phyloP scores from a whole-genome alignment of 331 rosid genomes.

The Prunus yedoensis region DNA sequence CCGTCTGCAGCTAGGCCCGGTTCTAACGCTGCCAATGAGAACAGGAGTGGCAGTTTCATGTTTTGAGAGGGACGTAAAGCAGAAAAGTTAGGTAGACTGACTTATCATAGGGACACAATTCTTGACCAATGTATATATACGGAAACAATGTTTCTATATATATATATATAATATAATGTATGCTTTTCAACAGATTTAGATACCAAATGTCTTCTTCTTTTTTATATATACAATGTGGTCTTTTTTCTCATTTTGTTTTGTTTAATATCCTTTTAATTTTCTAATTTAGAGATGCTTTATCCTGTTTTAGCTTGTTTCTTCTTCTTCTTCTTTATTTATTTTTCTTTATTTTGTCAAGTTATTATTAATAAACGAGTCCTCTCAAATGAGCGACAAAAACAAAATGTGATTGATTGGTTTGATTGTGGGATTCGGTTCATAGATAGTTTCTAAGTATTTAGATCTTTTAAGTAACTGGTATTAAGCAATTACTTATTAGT shows the following conservation, averaged over 20 bases:
- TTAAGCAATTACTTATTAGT: too few species aligned
- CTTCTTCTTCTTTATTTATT: too few species aligned
- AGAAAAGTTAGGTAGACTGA: conserved; percentile 55
- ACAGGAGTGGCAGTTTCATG: conserved; percentile 42
- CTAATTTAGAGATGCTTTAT: neutral
- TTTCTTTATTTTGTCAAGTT: neutral
- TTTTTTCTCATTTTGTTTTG: neutral
- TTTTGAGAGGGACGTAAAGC: conserved; percentile 56
- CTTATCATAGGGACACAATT: conserved; percentile 47
- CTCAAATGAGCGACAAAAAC: too few species aligned
- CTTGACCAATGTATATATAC: conserved; percentile 50
- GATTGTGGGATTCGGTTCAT: neutral
- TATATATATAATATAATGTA: neutral
- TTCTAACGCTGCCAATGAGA: conserved; percentile 31
- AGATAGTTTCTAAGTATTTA: neutral
- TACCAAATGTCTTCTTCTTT: neutral
- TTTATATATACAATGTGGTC: neutral
- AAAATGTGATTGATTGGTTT: neutral
- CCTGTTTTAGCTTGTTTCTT: neutral
- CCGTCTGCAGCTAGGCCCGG: conserved; percentile 8
- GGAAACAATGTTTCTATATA: neutral
- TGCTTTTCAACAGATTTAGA: neutral
- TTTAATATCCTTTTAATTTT: neutral
- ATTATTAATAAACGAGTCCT: too few species aligned
- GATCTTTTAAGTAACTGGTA: too few species aligned